These are phyloP conservation scores for Ceratonia siliqua DNA, from an alignment of 306 rosid species.

Conservation along the genomic window DNA sequence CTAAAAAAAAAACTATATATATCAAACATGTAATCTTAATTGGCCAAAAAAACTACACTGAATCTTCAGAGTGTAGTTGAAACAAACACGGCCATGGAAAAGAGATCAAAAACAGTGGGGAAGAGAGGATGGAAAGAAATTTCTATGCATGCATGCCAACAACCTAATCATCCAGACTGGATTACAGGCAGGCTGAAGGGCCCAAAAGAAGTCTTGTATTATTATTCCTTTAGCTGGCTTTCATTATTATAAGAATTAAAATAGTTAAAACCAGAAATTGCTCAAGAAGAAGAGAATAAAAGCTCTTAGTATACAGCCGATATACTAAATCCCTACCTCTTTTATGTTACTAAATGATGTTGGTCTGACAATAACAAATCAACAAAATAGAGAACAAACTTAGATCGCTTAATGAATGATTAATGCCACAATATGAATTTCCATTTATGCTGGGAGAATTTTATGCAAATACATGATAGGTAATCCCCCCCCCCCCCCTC, in stretches of 20 bases:
- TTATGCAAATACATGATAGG: background rate
- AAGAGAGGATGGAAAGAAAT: background rate
- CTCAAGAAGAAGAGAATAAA: conserved; percentile 10
- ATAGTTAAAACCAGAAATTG: conserved; percentile 22
- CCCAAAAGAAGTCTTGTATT: background rate
- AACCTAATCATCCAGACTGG: background rate
- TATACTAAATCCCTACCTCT: conserved; percentile 12
- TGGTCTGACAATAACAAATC: background rate
- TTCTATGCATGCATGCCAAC: background rate
- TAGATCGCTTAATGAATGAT: background rate
- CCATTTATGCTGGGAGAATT: conserved; percentile 15
- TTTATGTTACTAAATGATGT: background rate
- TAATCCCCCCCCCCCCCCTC: background rate
- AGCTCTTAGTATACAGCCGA: background rate
- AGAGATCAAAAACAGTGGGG: background rate
- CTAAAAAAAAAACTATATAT: background rate
- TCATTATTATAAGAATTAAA: background rate
- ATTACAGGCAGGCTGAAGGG: background rate
- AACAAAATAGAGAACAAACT: background rate
- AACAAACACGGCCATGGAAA: background rate
- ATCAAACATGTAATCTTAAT: background rate
- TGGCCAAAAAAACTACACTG: background rate
- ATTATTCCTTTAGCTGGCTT: background rate
- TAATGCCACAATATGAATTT: conserved; percentile 9
- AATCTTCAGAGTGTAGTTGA: conserved; percentile 6